These are phyloP conservation scores for Mucor velutinosus DNA, from an alignment of 371 early-diverging fungal species.

Conservation along the genomic window DNA sequence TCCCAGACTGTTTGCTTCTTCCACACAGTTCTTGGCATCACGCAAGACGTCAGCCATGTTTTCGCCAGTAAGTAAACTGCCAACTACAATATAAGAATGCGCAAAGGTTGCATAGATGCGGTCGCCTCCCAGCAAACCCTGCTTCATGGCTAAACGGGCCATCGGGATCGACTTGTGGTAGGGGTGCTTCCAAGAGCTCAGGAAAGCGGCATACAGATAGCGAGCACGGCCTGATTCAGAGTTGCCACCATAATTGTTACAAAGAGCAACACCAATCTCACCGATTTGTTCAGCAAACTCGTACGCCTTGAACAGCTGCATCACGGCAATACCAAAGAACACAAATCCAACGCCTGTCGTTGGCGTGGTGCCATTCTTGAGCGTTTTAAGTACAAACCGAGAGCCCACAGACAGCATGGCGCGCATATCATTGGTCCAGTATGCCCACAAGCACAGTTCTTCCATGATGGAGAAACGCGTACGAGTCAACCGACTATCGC, in stretches of 20 bases:
- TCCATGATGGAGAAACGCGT: slow-evolving; percentile 45
- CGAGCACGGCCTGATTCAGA: slow-evolving; percentile 45
- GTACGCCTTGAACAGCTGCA: slow-evolving; percentile 43
- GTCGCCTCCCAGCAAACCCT: slow-evolving; percentile 46
- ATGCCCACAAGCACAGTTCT: slow-evolving; percentile 49
- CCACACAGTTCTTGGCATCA: slow-evolving; percentile 40
- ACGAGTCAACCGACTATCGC: slow-evolving; percentile 42
- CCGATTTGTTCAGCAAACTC: slow-evolving; percentile 48
- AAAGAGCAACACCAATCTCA: slow-evolving; percentile 39
- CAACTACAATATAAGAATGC: slow-evolving; percentile 35
- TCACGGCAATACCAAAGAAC: slow-evolving; percentile 47
- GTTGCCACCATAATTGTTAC: slow-evolving; percentile 44
- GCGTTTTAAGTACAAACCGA: slow-evolving; percentile 32
- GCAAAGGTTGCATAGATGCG: slow-evolving; percentile 46
- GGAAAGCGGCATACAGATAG: slow-evolving; percentile 36
- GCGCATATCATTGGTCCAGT: slow-evolving; percentile 38
- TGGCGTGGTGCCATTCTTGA: slow-evolving; percentile 41
- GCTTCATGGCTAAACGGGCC: slow-evolving; percentile 42
- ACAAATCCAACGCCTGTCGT: slow-evolving; percentile 51
- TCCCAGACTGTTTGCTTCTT: slow-evolving; percentile 30
- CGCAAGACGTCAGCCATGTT: slow-evolving; percentile 38
- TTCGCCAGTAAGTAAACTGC: slow-evolving; percentile 36
- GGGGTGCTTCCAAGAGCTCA: slow-evolving; percentile 46
- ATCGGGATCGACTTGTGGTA: slow-evolving; percentile 38
- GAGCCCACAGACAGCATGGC: slow-evolving; percentile 38